phyloP scores from a whole-genome alignment of 2,329 filamentous ascomycete genomes.

The Xylaria sp. region DNA sequence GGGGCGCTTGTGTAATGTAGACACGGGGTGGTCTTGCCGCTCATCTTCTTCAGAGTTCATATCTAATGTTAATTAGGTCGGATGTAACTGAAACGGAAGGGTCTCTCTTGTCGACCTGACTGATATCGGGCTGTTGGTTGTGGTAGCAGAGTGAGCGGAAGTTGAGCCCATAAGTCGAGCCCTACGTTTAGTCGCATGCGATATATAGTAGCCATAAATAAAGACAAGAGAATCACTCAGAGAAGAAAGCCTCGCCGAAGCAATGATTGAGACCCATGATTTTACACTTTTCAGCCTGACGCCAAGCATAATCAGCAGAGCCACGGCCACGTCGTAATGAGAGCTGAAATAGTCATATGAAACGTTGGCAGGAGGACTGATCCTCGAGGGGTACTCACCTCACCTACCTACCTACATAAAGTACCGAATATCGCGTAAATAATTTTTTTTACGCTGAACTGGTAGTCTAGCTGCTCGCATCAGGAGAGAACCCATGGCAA shows the following conservation, averaged over 20 bases:
- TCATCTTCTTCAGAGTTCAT: slow-evolving; percentile 1
- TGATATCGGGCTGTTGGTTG: neutral
- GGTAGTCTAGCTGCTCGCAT: too few species aligned
- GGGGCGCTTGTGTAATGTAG: slow-evolving; percentile 16
- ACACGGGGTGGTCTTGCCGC: neutral
- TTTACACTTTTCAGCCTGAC: slow-evolving; percentile 3
- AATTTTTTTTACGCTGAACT: too few species aligned
- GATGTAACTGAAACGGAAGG: neutral
- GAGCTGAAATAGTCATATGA: too few species aligned
- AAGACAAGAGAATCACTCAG: neutral
- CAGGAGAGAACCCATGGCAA: too few species aligned
- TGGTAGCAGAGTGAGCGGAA: neutral
- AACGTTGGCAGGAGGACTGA: too few species aligned
- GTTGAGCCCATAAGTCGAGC: too few species aligned
- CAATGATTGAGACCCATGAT: neutral
- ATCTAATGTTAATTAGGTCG: neutral
- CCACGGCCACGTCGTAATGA: slow-evolving; percentile 14
- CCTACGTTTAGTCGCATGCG: too few species aligned
- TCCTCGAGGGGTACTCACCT: too few species aligned
- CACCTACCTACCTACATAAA: too few species aligned
- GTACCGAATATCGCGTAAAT: too few species aligned
- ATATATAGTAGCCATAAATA: too few species aligned
- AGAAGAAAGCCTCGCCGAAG: neutral
- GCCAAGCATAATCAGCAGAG: slow-evolving; percentile 6
- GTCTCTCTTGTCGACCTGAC: neutral